These are phyloP conservation scores for Uronychia binucleata DNA, from an alignment of 73 alveolate species.

Conservation along the genomic window DNA sequence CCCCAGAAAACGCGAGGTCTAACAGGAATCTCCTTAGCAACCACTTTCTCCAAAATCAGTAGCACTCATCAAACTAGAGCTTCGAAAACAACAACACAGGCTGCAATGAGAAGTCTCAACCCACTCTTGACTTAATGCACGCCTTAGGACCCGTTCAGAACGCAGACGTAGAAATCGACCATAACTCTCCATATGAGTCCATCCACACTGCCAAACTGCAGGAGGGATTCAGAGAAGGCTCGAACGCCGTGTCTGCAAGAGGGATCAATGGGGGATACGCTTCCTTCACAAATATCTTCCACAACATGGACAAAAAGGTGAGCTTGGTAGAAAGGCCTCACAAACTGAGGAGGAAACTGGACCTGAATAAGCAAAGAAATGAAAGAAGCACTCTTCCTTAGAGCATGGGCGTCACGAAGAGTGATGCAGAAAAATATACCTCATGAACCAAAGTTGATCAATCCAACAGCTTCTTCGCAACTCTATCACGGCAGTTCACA, in stretches of 20 bases:
- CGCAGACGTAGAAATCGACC: not conserved
- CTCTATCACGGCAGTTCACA: not conserved
- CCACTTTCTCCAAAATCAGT: not conserved
- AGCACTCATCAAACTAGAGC: not conserved
- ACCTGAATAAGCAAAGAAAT: not conserved
- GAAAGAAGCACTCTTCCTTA: not conserved
- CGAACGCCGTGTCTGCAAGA: not conserved
- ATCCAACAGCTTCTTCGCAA: not conserved
- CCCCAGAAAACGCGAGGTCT: not conserved
- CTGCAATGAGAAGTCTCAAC: not conserved
- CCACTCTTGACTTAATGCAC: not conserved
- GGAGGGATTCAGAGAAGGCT: not conserved
- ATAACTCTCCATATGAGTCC: not conserved
- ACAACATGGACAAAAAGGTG: not conserved
- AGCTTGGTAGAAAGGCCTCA: not conserved
- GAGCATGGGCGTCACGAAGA: not conserved
- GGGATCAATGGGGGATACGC: not conserved
- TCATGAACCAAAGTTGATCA: not conserved
- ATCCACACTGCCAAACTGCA: not conserved
- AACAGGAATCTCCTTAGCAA: not conserved
- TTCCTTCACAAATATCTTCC: not conserved
- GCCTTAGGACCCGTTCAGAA: not conserved
- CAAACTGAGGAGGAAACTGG: not conserved
- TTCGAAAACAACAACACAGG: not conserved
- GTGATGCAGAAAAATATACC: not conserved